Evolutionary conservation across 805 yeast species (phyloP).

Genomic region (Wickerhamiella nectarea): DNA sequence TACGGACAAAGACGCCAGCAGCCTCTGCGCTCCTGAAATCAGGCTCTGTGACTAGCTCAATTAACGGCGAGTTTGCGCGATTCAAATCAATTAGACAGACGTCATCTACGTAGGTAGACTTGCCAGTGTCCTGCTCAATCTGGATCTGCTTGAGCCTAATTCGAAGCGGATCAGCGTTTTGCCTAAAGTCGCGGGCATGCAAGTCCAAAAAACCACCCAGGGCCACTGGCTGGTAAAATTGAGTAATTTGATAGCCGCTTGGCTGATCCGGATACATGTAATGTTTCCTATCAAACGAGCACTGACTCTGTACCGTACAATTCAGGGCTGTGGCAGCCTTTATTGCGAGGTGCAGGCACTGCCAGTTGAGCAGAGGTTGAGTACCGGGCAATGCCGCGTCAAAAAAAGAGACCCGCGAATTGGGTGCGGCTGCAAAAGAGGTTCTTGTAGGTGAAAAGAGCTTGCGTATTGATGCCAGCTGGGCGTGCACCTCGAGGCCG

Average conservation of each 20-base stretch:
- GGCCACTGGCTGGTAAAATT: conserved; percentile 70
- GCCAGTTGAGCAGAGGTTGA: conserved; percentile 66
- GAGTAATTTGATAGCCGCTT: conserved; percentile 89
- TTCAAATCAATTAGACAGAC: conserved; percentile 56
- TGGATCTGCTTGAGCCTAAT: conserved; percentile 71
- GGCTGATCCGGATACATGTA: conserved; percentile 97
- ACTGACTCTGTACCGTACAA: conserved; percentile 39
- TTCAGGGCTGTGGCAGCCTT: conserved; percentile 60
- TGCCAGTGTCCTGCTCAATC: conserved; percentile 90
- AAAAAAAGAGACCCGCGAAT: conserved; percentile 56
- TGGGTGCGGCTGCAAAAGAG: conserved; percentile 38
- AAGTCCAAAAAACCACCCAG: conserved; percentile 46
- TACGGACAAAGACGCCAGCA: conserved; percentile 66
- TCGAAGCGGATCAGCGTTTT: conserved; percentile 24
- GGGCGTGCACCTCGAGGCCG: conserved; percentile 91
- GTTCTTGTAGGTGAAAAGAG: conserved; percentile 47
- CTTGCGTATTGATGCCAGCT: conserved; percentile 57
- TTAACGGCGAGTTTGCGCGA: conserved; percentile 71
- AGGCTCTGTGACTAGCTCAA: conserved; percentile 86
- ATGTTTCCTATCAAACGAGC: conserved; percentile 84
- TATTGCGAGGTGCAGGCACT: conserved; percentile 57
- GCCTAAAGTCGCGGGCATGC: conserved; percentile 39
- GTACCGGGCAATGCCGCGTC: conserved; percentile 89
- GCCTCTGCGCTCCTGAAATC: conserved; percentile 57
- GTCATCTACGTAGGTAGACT: conserved; percentile 42